Conservation (phyloP, 495 filamentous ascomycete species). For the Xeromyces bisporus region DNA sequence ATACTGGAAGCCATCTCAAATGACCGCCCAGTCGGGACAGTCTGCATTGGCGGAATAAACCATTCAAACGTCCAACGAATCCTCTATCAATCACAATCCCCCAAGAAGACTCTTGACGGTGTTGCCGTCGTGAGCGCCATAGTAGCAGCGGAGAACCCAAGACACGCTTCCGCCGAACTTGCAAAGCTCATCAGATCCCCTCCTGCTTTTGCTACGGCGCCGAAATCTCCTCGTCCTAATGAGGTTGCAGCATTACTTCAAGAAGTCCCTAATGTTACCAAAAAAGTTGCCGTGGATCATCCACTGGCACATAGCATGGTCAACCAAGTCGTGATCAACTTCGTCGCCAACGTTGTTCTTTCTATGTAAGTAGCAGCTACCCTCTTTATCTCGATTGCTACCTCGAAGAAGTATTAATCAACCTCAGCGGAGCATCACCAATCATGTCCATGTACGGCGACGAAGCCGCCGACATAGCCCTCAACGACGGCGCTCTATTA, state of each 20-base stretch:
- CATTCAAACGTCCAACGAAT: slow-evolving; percentile 56
- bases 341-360: slow-evolving; percentile 78
- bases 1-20: slow-evolving; percentile 45
- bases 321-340: slow-evolving; percentile 82
- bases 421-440: slow-evolving; percentile 69
- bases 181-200: slow-evolving; percentile 27
- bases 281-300: slow-evolving; percentile 36
- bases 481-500: slow-evolving; percentile 50
- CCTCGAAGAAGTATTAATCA: slow-evolving; percentile 2
- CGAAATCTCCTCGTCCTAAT: slow-evolving; percentile 8
- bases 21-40: slow-evolving; percentile 34
- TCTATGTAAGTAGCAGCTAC: slow-evolving; percentile 35
- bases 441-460: slow-evolving; percentile 85
- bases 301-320: slow-evolving; percentile 95
- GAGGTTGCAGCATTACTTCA: slow-evolving; percentile 24
- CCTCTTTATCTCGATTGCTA: background rate
- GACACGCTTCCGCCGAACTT: slow-evolving; percentile 40
- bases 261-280: slow-evolving; percentile 38
- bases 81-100: slow-evolving; percentile 41
- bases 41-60: slow-evolving; percentile 85
- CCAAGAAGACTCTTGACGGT: slow-evolving; percentile 46
- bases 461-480: slow-evolving; percentile 64
- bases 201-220: slow-evolving; percentile 28
- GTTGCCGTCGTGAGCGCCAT: slow-evolving; percentile 86
- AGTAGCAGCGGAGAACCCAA: slow-evolving; percentile 50